These are phyloP conservation scores for Rhizopogon vulgaris DNA, from an alignment of 768 basidiomycete species.

Conservation along the genomic window DNA sequence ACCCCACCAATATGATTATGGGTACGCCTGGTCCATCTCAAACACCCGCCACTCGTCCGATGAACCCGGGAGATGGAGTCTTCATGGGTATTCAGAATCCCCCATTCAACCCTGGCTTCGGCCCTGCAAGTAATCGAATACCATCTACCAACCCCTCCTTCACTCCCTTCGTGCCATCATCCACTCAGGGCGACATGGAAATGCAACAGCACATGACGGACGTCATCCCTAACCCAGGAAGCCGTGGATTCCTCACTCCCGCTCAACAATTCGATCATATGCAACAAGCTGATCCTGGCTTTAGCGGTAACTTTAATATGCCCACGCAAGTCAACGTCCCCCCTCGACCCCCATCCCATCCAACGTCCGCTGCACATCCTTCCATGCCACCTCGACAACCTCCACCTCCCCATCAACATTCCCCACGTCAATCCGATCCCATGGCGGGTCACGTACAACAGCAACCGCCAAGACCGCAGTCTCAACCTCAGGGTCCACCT, in stretches of 20 bases:
- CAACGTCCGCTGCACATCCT: conserved; percentile 20
- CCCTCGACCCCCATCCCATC: conserved; percentile 41
- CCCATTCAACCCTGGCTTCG: conserved; percentile 26
- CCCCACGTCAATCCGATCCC: conserved; percentile 41
- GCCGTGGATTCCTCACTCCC: conserved; percentile 42
- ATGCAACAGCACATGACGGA: conserved; percentile 37
- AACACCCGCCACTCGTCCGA: conserved; percentile 26
- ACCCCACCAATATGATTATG: conserved; percentile 25
- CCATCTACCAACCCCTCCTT: conserved; percentile 28
- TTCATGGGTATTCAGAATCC: conserved; percentile 37
- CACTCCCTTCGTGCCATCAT: conserved; percentile 41
- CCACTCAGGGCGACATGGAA: conserved; percentile 44
- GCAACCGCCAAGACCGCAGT: conserved; percentile 49
- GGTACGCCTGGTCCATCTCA: conserved; percentile 25
- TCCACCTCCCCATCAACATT: conserved; percentile 36
- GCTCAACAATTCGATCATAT: conserved; percentile 61
- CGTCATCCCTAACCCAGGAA: conserved; percentile 33
- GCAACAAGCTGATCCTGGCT: conserved; percentile 31
- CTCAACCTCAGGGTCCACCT: conserved; percentile 48
- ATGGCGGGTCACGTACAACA: conserved; percentile 31
- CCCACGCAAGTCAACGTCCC: conserved; percentile 32
- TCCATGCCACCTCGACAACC: conserved; percentile 27
- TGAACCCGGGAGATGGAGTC: conserved; percentile 41
- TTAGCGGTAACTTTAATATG: conserved; percentile 27
- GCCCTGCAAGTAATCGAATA: conserved; percentile 31